These are phyloP conservation scores for Boletus rufocinnamomeus DNA, from an alignment of 768 basidiomycete genomes.

Conservation along the genomic window DNA sequence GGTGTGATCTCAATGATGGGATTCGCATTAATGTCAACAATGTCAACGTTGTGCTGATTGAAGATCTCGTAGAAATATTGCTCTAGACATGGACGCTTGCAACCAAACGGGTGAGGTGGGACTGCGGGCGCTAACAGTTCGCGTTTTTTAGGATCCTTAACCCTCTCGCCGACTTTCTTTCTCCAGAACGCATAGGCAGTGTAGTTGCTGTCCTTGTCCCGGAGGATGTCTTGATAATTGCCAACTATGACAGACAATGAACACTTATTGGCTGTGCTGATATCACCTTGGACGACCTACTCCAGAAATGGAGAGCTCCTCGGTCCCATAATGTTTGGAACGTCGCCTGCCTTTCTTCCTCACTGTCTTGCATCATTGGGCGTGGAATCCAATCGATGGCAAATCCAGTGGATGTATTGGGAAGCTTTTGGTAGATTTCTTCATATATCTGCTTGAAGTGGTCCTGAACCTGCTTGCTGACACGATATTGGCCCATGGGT, in stretches of 20 bases:
- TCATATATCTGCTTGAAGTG: constrained; percentile 16
- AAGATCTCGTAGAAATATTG: constrained; percentile 1
- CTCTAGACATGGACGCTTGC: background rate
- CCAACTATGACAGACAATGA: background rate
- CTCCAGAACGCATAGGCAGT: constrained; percentile 17
- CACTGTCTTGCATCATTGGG: constrained; percentile 11
- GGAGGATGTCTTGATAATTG: constrained; percentile 10
- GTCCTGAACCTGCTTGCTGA: constrained; percentile 14
- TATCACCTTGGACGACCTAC: background rate
- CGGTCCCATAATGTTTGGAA: constrained; percentile 14
- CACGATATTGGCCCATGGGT: constrained; percentile 12
- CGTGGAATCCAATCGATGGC: background rate
- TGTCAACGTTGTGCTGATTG: constrained; percentile 13
- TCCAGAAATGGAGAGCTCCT: constrained; percentile 13
- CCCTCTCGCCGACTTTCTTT: constrained; percentile 6
- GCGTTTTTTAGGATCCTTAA: background rate
- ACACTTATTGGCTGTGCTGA: no score
- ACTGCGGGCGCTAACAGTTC: background rate
- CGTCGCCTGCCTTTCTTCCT: constrained; percentile 10
- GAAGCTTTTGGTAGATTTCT: constrained; percentile 7
- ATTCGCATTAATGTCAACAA: constrained; percentile 11
- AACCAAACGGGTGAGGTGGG: background rate
- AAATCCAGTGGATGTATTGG: constrained; percentile 1
- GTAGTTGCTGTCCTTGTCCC: background rate
- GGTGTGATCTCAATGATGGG: constrained; percentile 13